A percentile compares a stretch with the other conserved stretches of the same genome.
Evolutionary conservation across 352 stramenopile genomes (phyloP).

Genomic region (Phytophthora cactorum): DNA sequence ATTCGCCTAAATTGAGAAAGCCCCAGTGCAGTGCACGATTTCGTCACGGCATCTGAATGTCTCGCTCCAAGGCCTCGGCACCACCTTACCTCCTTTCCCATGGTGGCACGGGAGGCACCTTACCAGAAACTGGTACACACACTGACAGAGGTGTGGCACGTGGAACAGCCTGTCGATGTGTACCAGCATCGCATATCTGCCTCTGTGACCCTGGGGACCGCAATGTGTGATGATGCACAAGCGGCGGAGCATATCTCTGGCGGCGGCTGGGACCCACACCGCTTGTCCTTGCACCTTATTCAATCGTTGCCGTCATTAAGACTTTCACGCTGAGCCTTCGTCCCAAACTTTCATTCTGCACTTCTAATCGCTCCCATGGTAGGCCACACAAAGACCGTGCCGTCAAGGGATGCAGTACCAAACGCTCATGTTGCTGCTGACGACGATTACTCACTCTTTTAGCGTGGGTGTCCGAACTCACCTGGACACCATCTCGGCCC

Average conservation of each 20-base stretch:
- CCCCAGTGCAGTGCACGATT: neutral
- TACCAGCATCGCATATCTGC: neutral
- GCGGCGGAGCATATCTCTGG: neutral
- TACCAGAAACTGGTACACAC: slow-evolving; percentile 1
- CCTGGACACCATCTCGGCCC: neutral
- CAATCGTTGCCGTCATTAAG: neutral
- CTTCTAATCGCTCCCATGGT: neutral
- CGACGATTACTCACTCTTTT: neutral
- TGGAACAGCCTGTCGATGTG: neutral
- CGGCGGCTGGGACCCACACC: neutral
- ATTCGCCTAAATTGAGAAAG: neutral
- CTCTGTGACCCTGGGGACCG: slow-evolving; percentile 1
- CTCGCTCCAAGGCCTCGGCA: slow-evolving; percentile 5
- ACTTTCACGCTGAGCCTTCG: neutral
- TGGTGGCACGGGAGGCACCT: slow-evolving; percentile 16
- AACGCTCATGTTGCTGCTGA: neutral
- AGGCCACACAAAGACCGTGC: neutral
- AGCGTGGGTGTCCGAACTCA: neutral
- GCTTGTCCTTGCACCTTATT: neutral
- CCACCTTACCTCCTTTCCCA: slow-evolving; percentile 13
- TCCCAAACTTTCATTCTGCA: neutral
- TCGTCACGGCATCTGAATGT: neutral
- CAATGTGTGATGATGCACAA: slow-evolving; percentile 10
- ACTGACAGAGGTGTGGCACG: neutral
- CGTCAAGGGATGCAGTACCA: neutral